phyloP scores from a whole-genome alignment of 2,329 filamentous ascomycete species.

The Colletotrichum chrysophilum region DNA sequence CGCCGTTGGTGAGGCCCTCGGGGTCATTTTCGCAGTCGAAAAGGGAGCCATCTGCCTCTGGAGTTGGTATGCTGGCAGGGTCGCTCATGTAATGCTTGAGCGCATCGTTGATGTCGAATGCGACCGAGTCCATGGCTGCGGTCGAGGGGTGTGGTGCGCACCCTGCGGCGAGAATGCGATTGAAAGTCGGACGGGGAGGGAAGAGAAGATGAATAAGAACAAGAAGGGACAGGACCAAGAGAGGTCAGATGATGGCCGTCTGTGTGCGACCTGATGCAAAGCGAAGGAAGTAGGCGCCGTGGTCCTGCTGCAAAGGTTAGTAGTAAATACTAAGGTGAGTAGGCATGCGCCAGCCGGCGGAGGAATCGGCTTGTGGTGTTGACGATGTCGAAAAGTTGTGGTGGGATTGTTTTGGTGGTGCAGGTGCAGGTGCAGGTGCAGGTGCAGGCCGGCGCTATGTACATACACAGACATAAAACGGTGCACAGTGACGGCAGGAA shows the following conservation, averaged over 20 bases:
- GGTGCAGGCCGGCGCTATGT: neutral
- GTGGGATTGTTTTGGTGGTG: neutral
- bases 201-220: neutral
- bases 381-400: neutral
- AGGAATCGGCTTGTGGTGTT: neutral
- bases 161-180: conserved; percentile 1
- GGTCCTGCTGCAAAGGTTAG: neutral
- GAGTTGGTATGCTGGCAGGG: conserved; percentile 80
- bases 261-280: neutral
- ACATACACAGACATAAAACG: neutral
- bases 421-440: neutral
- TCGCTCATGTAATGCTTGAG: conserved; percentile 98
- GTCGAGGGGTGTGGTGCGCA: conserved; percentile 19
- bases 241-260: neutral
- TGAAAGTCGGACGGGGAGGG: conserved; percentile 13
- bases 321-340: neutral
- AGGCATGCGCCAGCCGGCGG: neutral
- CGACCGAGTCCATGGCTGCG: conserved; percentile 71
- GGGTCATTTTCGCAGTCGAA: conserved; percentile 93
- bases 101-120: conserved; percentile 95
- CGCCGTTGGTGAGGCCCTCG: conserved; percentile 76
- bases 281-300: neutral
- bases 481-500: neutral
- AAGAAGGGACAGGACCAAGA: neutral
- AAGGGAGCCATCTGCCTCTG: conserved; percentile 83